These are phyloP conservation scores for Ganoderma leucocontextum DNA, from an alignment of 1,284 basidiomycete genomes.

Conservation along the genomic window DNA sequence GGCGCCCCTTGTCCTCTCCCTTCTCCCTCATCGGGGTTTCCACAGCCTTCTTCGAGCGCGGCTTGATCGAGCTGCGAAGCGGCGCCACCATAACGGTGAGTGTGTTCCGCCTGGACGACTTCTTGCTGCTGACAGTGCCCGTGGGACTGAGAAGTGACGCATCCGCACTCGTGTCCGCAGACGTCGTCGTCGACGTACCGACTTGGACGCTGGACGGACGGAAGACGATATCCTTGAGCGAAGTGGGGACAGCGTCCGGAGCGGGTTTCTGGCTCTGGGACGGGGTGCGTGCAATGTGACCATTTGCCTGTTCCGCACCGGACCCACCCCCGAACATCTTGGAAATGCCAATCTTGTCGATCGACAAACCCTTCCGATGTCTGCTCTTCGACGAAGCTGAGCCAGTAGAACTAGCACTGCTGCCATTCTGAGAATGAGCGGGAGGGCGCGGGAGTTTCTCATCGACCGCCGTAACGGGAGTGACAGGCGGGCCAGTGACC, in stretches of 20 bases:
- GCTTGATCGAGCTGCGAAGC: constrained; percentile 66
- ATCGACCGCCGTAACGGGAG: constrained; percentile 47
- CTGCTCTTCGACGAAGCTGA: constrained; percentile 54
- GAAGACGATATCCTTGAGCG: constrained; percentile 34
- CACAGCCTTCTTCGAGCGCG: constrained; percentile 48
- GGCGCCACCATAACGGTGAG: constrained; percentile 86
- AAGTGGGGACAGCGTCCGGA: constrained; percentile 25
- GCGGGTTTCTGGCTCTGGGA: constrained; percentile 25
- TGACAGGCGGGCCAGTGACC: constrained; percentile 56
- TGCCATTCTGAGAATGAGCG: constrained; percentile 31
- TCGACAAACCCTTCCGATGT: constrained; percentile 68
- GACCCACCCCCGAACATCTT: constrained; percentile 59
- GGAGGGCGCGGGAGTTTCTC: constrained; percentile 37
- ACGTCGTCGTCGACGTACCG: constrained; percentile 33
- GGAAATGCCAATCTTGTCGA: constrained; percentile 79
- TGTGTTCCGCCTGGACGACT: constrained; percentile 72
- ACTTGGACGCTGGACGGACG: constrained; percentile 49
- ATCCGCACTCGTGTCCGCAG: constrained; percentile 36
- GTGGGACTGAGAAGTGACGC: constrained; percentile 46
- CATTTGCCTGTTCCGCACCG: constrained; percentile 35
- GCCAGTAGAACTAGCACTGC: constrained; percentile 37
- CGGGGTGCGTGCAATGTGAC: constrained; percentile 45
- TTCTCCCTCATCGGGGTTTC: constrained; percentile 51
- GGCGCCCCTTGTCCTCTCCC: constrained; percentile 28
- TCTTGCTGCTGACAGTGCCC: constrained; percentile 52